Evolutionary conservation across 176 grass and related monocot genomes (phyloP).

Genomic region (Rhynchospora tenuis): DNA sequence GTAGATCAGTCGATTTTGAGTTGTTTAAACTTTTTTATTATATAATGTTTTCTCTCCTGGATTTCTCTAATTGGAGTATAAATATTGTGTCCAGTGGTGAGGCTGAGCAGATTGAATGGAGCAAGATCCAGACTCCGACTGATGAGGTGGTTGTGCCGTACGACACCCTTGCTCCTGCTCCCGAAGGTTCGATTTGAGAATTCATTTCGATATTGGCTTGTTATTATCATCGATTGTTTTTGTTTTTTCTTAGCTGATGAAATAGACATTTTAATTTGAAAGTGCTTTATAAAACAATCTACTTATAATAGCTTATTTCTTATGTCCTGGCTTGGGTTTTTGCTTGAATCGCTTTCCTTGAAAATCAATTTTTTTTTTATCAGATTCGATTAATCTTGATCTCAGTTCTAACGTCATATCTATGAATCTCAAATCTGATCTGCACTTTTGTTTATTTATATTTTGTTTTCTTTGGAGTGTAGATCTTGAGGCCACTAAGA

Average conservation of each 20-base stretch:
- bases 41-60: neutral
- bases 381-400: neutral
- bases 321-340: neutral
- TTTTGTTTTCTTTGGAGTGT: conserved; percentile 4
- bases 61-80: conserved; percentile 11
- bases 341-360: neutral
- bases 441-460: neutral
- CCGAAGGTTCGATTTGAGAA: conserved; percentile 46
- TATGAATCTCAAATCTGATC: conserved; percentile 10
- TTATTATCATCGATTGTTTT: neutral
- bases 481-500: conserved; percentile 79
- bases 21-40: neutral
- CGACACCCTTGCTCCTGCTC: conserved; percentile 45
- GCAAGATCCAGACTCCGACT: conserved; percentile 96
- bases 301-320: neutral
- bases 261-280: neutral
- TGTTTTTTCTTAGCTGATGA: neutral
- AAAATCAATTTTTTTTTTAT: neutral
- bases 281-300: neutral
- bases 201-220: conserved; percentile 12
- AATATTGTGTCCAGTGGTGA: conserved; percentile 43
- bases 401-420: neutral
- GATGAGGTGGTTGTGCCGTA: conserved; percentile 90
- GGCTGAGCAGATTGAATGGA: conserved; percentile 93
- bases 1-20: conserved; percentile 30